Evolutionary conservation across 345 rosid species (phyloP).

Genomic region (Linum usitatissimum): DNA sequence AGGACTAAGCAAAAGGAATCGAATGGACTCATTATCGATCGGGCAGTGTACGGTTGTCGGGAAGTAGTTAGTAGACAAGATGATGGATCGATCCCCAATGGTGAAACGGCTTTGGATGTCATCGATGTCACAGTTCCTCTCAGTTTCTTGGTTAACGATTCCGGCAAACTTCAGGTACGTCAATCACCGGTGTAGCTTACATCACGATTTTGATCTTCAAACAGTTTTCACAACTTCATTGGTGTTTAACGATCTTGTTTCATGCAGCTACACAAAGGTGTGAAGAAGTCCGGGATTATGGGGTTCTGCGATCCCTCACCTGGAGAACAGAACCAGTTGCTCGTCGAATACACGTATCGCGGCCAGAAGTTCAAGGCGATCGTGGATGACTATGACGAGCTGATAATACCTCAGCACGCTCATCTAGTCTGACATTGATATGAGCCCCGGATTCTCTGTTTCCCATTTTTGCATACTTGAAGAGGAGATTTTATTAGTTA

Average conservation of each 20-base stretch:
- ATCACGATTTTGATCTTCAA: not conserved
- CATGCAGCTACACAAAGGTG: slow-evolving; percentile 77
- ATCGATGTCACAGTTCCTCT: slow-evolving; percentile 78
- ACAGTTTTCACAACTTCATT: not conserved
- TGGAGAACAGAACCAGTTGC: slow-evolving; percentile 61
- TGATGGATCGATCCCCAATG: slow-evolving; percentile 22
- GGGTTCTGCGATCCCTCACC: slow-evolving; percentile 98
- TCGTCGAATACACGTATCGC: slow-evolving; percentile 49
- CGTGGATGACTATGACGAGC: slow-evolving; percentile 59
- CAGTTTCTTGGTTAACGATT: slow-evolving; percentile 75
- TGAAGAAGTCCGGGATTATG: slow-evolving; percentile 92
- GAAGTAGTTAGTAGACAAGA: slow-evolving; percentile 44
- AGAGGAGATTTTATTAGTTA: not conserved
- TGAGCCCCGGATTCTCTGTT: slow-evolving; percentile 19
- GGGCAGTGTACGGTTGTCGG: slow-evolving; percentile 59
- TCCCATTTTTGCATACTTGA: slow-evolving; percentile 22
- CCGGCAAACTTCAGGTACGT: slow-evolving; percentile 70
- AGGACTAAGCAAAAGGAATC: slow-evolving; percentile 52
- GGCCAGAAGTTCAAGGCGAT: slow-evolving; percentile 42
- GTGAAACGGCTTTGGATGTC: slow-evolving; percentile 39
- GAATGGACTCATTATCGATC: slow-evolving; percentile 63
- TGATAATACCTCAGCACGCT: slow-evolving; percentile 54
- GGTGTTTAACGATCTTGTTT: not conserved
- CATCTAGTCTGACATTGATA: slow-evolving; percentile 29
- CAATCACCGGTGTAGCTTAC: not conserved